Conservation (phyloP, 164 flowering plant species). For the Buxus sempervirens region DNA sequence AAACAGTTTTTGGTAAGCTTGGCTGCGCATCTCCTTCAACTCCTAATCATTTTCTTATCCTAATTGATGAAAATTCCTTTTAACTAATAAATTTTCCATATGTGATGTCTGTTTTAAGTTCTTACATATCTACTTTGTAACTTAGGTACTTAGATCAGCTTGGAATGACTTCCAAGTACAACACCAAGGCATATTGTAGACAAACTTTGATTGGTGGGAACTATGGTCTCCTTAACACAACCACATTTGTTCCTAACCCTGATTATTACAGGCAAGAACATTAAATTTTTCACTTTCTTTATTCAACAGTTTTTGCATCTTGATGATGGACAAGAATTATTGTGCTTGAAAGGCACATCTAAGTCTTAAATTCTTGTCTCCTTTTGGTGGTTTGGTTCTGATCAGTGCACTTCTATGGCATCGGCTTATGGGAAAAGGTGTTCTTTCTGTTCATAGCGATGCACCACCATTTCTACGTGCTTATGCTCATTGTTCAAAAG, state of each 20-base stretch:
- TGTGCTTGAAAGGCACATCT: not conserved
- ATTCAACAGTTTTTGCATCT: too few relatives aligned
- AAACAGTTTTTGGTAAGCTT: constrained; percentile 21
- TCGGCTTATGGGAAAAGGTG: constrained; percentile 45
- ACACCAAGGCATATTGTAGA: constrained; percentile 44
- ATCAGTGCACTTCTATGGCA: constrained; percentile 59
- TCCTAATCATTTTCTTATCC: not conserved
- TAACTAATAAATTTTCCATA: not conserved
- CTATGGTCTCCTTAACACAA: constrained; percentile 44
- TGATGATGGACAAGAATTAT: too few relatives aligned
- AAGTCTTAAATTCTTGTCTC: not conserved
- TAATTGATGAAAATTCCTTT: not conserved
- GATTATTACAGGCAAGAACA: constrained; percentile 46
- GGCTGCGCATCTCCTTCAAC: not conserved
- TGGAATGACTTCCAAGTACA: constrained; percentile 38
- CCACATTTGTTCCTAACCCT: constrained; percentile 45
- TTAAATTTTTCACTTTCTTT: not conserved
- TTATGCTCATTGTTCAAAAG: constrained; percentile 49
- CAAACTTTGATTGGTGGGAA: constrained; percentile 50
- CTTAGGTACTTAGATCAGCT: constrained; percentile 53
- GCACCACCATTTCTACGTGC: constrained; percentile 39
- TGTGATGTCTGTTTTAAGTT: not conserved
- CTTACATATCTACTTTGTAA: not conserved
- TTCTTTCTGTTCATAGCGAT: constrained; percentile 25
- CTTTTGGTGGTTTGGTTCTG: not conserved